Percentiles rank a stretch among this genome's conserved stretches.
phyloP scores from a whole-genome alignment of 768 basidiomycete genomes.

The Pulveroboletus ravenelii region DNA sequence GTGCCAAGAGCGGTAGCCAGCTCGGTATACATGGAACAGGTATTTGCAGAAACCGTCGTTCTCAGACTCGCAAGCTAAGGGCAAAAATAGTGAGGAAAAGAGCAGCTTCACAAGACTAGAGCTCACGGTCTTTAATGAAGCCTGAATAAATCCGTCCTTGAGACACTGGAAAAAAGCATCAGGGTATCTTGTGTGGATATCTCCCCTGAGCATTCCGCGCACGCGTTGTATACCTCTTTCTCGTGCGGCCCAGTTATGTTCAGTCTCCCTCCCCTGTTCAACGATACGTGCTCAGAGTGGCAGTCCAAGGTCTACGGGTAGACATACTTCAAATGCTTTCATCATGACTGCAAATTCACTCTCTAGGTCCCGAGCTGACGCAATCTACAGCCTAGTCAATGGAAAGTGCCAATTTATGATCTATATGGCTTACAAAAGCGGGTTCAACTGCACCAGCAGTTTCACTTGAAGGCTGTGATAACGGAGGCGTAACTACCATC shows the following conservation, averaged over 20 bases:
- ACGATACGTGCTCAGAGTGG: constrained; percentile 1
- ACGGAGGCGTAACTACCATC: constrained; percentile 35
- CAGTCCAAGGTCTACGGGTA: not conserved
- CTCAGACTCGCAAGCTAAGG: constrained; percentile 78
- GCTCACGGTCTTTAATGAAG: constrained; percentile 79
- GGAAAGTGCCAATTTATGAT: not conserved
- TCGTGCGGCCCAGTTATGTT: constrained; percentile 89
- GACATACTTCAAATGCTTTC: constrained; percentile 70
- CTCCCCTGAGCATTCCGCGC: constrained; percentile 87
- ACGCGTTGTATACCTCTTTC: constrained; percentile 75
- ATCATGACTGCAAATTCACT: constrained; percentile 77
- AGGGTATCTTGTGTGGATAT: constrained; percentile 65
- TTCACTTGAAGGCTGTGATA: constrained; percentile 41
- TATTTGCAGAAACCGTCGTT: constrained; percentile 81
- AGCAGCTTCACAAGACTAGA: not conserved
- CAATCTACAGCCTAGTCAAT: constrained; percentile 49
- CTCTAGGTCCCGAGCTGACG: constrained; percentile 81
- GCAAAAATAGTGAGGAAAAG: not conserved
- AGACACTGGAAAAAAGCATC: constrained; percentile 73
- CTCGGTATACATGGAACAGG: constrained; percentile 74
- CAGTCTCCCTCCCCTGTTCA: constrained; percentile 88
- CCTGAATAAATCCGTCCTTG: constrained; percentile 75
- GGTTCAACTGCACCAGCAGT: constrained; percentile 46
- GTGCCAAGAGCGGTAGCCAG: constrained; percentile 62
- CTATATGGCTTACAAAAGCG: constrained; percentile 56